Conservation (phyloP, 768 basidiomycete genomes). For the Pholiota microspora region DNA sequence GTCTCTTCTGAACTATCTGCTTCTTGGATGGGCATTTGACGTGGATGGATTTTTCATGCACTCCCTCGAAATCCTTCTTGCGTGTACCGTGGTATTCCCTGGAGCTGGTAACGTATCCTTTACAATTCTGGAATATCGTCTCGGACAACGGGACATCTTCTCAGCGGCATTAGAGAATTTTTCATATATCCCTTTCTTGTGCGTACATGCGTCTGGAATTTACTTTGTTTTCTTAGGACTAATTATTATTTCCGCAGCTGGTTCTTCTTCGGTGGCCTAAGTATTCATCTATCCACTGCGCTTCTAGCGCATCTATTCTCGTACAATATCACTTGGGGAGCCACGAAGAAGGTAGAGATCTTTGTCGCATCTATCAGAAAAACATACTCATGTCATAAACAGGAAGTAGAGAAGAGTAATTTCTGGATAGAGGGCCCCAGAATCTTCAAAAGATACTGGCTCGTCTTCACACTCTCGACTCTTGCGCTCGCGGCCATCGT, state of each 20-base stretch:
- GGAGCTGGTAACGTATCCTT: conserved; percentile 66
- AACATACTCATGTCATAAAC: not conserved
- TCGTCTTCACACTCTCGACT: conserved; percentile 56
- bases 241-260: conserved; percentile 40
- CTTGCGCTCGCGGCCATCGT: conserved; percentile 50
- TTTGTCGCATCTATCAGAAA: not conserved
- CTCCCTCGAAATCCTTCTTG: conserved; percentile 73
- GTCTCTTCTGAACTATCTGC: conserved; percentile 66
- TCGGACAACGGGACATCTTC: conserved; percentile 53
- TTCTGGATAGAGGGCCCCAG: conserved; percentile 90
- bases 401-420: conserved; percentile 86
- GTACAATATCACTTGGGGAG: conserved; percentile 77
- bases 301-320: conserved; percentile 71
- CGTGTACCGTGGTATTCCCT: conserved; percentile 70
- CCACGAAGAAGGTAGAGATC: conserved; percentile 60
- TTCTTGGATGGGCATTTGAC: conserved; percentile 59
- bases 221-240: not conserved
- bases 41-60: conserved; percentile 73
- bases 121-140: conserved; percentile 67
- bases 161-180: conserved; percentile 56
- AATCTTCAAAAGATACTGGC: conserved; percentile 78
- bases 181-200: conserved; percentile 76
- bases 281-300: conserved; percentile 64
- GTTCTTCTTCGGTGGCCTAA: conserved; percentile 78
- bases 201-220: conserved; percentile 25